A percentile compares a stretch with the other conserved stretches of the same genome.
Conservation (phyloP, 352 stramenopile genomes). For the Thalassiosira allenii region DNA sequence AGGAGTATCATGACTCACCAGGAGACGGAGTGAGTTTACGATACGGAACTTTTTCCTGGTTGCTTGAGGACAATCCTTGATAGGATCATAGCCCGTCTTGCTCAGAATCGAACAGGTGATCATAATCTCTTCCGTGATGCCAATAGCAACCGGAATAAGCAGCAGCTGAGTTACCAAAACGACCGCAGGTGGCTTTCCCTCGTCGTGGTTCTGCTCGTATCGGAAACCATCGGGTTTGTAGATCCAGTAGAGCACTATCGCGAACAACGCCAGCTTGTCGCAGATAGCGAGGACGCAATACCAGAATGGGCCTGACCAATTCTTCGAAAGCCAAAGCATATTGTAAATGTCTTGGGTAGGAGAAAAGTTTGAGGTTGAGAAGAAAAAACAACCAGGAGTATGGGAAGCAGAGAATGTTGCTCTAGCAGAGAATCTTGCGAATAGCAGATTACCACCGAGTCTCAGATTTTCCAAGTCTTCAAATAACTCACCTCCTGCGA, state of each 20-base stretch:
- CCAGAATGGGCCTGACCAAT: not conserved
- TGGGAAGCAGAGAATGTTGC: too few relatives aligned
- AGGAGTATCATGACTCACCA: not conserved
- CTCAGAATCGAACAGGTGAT: too few relatives aligned
- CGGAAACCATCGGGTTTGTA: not conserved
- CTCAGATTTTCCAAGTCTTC: too few relatives aligned
- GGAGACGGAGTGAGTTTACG: slow-evolving; percentile 2
- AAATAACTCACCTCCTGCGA: too few relatives aligned
- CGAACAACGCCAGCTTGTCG: not conserved
- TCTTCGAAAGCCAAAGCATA: slow-evolving; percentile 1
- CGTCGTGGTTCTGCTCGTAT: not conserved
- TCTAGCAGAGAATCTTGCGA: too few relatives aligned
- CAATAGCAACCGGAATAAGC: slow-evolving; percentile 5
- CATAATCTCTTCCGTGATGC: slow-evolving; percentile 1
- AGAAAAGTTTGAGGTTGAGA: too few relatives aligned
- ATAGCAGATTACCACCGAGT: too few relatives aligned
- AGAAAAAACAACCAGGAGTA: too few relatives aligned
- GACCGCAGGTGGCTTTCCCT: too few relatives aligned
- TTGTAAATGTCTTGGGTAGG: slow-evolving; percentile 25
- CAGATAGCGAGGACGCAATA: not conserved
- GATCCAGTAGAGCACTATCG: not conserved
- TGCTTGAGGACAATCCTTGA: too few relatives aligned
- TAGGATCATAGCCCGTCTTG: too few relatives aligned
- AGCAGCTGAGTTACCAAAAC: slow-evolving; percentile 3
- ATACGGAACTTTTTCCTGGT: too few relatives aligned